Evolutionary conservation across 495 filamentous ascomycete species (phyloP), one percentile per base, ranked within the genome.

Genomic region (Penicillium pulvis): DNA sequence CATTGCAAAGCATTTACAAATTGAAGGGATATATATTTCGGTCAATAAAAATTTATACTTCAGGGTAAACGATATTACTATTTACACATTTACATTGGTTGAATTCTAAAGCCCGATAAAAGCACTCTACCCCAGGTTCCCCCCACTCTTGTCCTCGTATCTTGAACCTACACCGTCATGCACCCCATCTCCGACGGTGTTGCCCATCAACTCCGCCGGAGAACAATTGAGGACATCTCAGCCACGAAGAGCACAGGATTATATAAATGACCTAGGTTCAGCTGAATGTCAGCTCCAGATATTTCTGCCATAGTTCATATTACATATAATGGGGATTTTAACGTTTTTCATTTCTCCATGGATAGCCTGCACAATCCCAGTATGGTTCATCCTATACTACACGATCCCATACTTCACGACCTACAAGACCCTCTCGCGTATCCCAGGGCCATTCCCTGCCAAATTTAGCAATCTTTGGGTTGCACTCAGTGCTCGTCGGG

Each of bases 401-500:
- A 47, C 64, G 33, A 24, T 69, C 26, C 67, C 67, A 19, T 70
- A 67, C 31, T 59, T 63, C 35, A 62, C 60, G 11, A 57, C 48
- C 3, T 70, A 60, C 17, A 43, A 48, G 5, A 19, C 50, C 14
- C 43, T 70, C n/a, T 33, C 39, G 12, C 24, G 3, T 9, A 50
- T 71, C 16, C 68, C 68, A 30, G 68, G 68, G 0, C 68, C 68
- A 7, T 58, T 64, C 16, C 17, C 54, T 31, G 62, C 65, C 6
- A 68, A 61, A 31, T 64, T 71, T 19, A 66, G 60, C 43, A 71
- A 71, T 50, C 46, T 64, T 6, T 71, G 68, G 68, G 51, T 71
- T 42, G 64, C 52, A 31, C 19, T 64, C n/a, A 48, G 61, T 44
- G 64, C 65, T 4, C 56, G 65, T 33, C 51, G 51, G n/a, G 64